Percentiles rank a stretch among this genome's conserved stretches.
phyloP scores from a whole-genome alignment of 2,329 filamentous ascomycete species.

The Aureobasidium subglaciale region DNA sequence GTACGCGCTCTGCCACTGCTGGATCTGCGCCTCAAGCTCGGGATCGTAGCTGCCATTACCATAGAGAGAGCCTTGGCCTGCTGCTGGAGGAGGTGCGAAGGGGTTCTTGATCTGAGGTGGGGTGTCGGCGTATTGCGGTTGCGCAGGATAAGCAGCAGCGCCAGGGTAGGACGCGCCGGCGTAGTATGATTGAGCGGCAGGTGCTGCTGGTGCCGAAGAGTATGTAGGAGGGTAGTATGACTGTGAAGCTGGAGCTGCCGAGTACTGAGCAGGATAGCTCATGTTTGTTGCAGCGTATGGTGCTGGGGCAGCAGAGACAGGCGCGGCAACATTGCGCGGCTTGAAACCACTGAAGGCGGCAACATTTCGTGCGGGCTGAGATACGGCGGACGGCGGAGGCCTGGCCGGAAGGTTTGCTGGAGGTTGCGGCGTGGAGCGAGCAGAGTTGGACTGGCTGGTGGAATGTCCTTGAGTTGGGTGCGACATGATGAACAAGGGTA shows the following conservation, averaged over 20 bases:
- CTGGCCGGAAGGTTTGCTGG: conserved; percentile 16
- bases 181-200: conserved; percentile 35
- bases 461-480: conserved; percentile 76
- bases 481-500: conserved; percentile 57
- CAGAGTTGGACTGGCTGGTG: conserved; percentile 19
- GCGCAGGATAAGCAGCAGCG: conserved; percentile 21
- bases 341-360: conserved; percentile 51
- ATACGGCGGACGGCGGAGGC: conserved; percentile 27
- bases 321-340: conserved; percentile 49
- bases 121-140: conserved; percentile 22
- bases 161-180: conserved; percentile 20
- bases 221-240: conserved; percentile 9
- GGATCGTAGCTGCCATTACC: conserved; percentile 50
- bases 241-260: conserved; percentile 10
- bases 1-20: conserved; percentile 91
- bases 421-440: conserved; percentile 13
- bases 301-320: not conserved
- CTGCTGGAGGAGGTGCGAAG: conserved; percentile 55
- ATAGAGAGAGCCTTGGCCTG: conserved; percentile 19
- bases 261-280: conserved; percentile 14
- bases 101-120: conserved; percentile 72
- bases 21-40: conserved; percentile 84
- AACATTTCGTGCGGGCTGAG: conserved; percentile 11
- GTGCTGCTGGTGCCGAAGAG: conserved; percentile 20
- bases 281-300: conserved; percentile 13